Base-by-base conservation (phyloP, 352 stramenopile species). In the Pythium rhizo-oryzae region DNA sequence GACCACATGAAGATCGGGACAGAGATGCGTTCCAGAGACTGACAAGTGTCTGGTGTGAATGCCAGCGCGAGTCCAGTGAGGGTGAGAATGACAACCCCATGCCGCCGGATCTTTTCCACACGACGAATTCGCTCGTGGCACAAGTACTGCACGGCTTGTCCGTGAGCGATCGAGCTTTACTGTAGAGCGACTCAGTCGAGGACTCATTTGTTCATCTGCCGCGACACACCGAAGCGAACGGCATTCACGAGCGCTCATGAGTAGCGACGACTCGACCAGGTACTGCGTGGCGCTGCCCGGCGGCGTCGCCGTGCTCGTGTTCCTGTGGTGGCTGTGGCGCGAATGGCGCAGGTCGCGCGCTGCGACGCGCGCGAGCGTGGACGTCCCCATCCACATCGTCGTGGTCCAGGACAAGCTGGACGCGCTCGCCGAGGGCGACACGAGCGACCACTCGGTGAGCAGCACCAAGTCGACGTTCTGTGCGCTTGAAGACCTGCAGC, bases 221-320 rank as follows among this genome's bases (percentile, higher is more conserved):
- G 4, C 52, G 9, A 11, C 7, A 18, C 24, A 28, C 16, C 28
- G 19, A n/a, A 59, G 35, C 52, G 8, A 46, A 16, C 28, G 6
- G 2, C 28, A 7, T 41, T 16, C 49, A 23, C 43, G 19, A 24
- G 24, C 43, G 23, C 6, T 19, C 52, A 59, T 59, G 52, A 23
- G 46, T 16, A 21, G 47, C 15, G 28, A 51, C 12, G 39, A 65
- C 49, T 57, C 56, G 35, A 44, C 3, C 41, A 57, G 41, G 6
- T 66, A 52, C 16, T 3, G 62, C 8, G 65, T 71, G 9, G 65
- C 65, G 41, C 51, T 71, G 49, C 65, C 65, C 21, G 65, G 57
- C 50, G 57, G 25, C 23, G 1, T 71, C n/a, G 65, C 65, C 2
- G 35, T 71, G 50, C n/a, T 71, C 41, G 50, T 65, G 28, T 71